Percentiles rank a stretch among this genome's conserved stretches.
phyloP scores from a whole-genome alignment of 2,329 filamentous ascomycete species.

The Fusarium dimerum region DNA sequence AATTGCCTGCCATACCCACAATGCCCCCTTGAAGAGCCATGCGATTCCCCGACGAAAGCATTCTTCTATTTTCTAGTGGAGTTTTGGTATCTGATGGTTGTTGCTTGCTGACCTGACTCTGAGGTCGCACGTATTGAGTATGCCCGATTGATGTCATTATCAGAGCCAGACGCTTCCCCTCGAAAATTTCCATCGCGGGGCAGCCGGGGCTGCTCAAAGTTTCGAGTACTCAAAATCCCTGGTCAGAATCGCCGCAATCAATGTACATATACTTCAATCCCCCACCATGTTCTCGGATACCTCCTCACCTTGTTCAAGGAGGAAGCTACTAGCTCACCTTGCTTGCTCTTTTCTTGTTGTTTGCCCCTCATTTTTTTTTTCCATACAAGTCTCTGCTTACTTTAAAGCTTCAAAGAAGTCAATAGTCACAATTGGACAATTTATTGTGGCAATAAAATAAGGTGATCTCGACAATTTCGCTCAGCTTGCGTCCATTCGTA shows the following conservation, averaged over 20 bases:
- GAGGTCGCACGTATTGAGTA: neutral
- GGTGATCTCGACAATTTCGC: too few relatives aligned
- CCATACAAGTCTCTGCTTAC: too few relatives aligned
- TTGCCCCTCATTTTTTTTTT: neutral
- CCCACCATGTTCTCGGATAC: neutral
- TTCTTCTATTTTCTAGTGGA: neutral
- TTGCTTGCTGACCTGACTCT: neutral
- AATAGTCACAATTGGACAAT: too few relatives aligned
- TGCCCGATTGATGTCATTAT: slow-evolving; percentile 34
- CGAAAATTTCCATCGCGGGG: slow-evolving; percentile 35
- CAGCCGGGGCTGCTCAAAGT: slow-evolving; percentile 23
- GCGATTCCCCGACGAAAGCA: neutral
- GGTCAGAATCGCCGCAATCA: neutral
- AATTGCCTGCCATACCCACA: slow-evolving; percentile 5
- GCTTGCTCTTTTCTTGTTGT: neutral
- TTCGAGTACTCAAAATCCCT: slow-evolving; percentile 8
- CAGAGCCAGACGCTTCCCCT: slow-evolving; percentile 20
- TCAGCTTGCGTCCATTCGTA: too few relatives aligned
- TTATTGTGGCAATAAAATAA: too few relatives aligned
- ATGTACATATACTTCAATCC: neutral
- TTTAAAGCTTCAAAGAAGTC: too few relatives aligned
- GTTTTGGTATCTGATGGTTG: neutral
- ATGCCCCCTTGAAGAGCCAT: neutral
- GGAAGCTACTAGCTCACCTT: neutral
- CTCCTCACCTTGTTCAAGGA: neutral